phyloP scores from a whole-genome alignment of 345 rosid species.

The Fremontodendron californicum region DNA sequence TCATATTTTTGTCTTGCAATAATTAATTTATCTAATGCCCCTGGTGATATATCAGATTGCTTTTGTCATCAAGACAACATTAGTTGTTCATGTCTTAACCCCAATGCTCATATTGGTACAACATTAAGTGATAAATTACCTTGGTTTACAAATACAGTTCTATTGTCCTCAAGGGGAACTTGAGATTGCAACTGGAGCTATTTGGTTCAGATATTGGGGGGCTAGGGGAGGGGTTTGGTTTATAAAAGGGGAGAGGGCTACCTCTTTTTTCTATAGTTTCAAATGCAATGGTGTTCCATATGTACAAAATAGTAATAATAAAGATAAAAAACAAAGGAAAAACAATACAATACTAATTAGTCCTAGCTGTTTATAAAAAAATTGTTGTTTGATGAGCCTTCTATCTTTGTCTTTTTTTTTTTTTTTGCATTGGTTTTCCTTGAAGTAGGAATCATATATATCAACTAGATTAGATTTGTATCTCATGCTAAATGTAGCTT shows the following conservation, averaged over 20 bases:
- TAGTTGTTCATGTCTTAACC: not conserved
- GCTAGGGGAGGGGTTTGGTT: not conserved
- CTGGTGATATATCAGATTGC: not conserved
- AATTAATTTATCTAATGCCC: not conserved
- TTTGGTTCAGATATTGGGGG: not conserved
- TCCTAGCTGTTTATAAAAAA: not conserved
- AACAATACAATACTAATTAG: not conserved
- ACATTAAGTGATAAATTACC: not conserved
- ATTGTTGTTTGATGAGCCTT: not conserved
- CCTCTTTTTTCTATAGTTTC: not conserved
- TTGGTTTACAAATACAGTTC: too few species aligned
- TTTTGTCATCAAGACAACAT: not conserved
- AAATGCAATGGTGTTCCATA: not conserved
- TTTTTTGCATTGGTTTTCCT: not conserved
- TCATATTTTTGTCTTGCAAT: not conserved
- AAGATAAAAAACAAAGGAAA: not conserved
- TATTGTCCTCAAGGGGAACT: not conserved
- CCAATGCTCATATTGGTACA: not conserved
- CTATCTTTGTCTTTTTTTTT: not conserved
- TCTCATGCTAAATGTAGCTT: not conserved
- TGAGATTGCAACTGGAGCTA: not conserved
- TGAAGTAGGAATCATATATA: not conserved
- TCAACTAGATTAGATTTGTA: not conserved
- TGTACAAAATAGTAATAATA: not conserved
- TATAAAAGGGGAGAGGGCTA: not conserved